A percentile compares a stretch with the other conserved stretches of the same genome.
Conservation (phyloP, 768 basidiomycete genomes). For the Phaeolepiota aurea region DNA sequence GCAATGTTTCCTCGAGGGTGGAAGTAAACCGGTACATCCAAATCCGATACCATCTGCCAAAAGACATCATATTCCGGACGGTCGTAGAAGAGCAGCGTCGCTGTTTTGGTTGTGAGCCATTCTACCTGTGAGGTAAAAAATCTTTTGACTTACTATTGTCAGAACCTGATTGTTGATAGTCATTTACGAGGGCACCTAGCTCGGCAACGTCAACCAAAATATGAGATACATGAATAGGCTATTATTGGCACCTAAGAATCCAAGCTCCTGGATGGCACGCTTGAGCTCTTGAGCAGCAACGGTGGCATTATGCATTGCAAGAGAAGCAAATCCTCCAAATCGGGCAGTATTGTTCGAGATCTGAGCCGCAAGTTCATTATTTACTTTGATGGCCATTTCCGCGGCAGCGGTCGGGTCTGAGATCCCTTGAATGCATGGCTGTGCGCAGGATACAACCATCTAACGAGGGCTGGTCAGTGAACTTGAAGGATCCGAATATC, state of each 20-base stretch:
- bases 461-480: conserved; percentile 5
- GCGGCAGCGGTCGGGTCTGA: conserved; percentile 22
- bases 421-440: conserved; percentile 29
- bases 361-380: conserved; percentile 24
- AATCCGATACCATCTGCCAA: conserved; percentile 24
- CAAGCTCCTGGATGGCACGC: conserved; percentile 28
- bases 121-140: background rate
- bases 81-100: conserved; percentile 26
- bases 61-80: conserved; percentile 27
- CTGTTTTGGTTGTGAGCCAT: conserved; percentile 7
- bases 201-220: background rate
- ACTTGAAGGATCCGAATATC: too few relatives aligned
- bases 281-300: conserved; percentile 28
- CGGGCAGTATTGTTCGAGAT: conserved; percentile 30
- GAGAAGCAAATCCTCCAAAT: conserved; percentile 31
- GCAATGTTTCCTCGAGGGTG: conserved; percentile 23
- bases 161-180: conserved; percentile 33
- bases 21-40: conserved; percentile 30
- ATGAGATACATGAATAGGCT: too few relatives aligned
- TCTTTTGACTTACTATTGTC: conserved; percentile 27
- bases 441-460: conserved; percentile 31
- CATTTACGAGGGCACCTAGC: conserved; percentile 30
- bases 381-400: conserved; percentile 23
- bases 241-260: conserved; percentile 25
- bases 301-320: conserved; percentile 36